Evolutionary conservation across 73 alveolate genomes (phyloP).

Genomic region (Symbiodinium pilosum): DNA sequence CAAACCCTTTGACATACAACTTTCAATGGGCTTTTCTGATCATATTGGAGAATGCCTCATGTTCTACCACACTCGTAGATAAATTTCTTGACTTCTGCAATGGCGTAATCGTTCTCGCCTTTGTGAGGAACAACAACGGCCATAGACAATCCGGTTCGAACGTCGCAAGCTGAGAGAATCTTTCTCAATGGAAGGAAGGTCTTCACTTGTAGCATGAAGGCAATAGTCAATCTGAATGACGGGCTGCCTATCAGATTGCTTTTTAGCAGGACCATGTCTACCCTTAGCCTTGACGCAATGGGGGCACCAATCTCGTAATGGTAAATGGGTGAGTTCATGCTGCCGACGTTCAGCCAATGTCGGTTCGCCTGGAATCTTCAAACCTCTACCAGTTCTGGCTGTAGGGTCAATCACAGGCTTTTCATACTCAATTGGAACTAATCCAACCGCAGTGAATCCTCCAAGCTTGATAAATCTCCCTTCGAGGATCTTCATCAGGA

Average conservation of each 20-base stretch:
- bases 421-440: too few species aligned
- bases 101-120: constrained; percentile 1
- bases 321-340: constrained; percentile 14
- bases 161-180: neutral
- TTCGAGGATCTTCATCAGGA: too few species aligned
- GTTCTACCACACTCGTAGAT: constrained; percentile 21
- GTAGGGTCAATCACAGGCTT: too few species aligned
- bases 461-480: too few species aligned
- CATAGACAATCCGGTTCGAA: constrained; percentile 12
- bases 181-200: neutral
- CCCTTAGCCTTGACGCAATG: neutral
- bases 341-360: too few species aligned
- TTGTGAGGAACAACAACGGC: constrained; percentile 4
- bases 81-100: neutral
- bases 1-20: too few species aligned
- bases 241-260: constrained; percentile 19
- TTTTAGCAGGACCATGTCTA: neutral
- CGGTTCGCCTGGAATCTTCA: too few species aligned
- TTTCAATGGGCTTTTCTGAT: too few species aligned
- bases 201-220: too few species aligned
- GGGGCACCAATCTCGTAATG: constrained; percentile 20
- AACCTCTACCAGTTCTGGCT: too few species aligned
- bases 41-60: constrained; percentile 21
- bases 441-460: too few species aligned
- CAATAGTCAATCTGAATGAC: constrained; percentile 3